These are phyloP conservation scores for Sarocladiaceae sp. DNA, from an alignment of 2,329 filamentous ascomycete genomes.

Conservation along the genomic window DNA sequence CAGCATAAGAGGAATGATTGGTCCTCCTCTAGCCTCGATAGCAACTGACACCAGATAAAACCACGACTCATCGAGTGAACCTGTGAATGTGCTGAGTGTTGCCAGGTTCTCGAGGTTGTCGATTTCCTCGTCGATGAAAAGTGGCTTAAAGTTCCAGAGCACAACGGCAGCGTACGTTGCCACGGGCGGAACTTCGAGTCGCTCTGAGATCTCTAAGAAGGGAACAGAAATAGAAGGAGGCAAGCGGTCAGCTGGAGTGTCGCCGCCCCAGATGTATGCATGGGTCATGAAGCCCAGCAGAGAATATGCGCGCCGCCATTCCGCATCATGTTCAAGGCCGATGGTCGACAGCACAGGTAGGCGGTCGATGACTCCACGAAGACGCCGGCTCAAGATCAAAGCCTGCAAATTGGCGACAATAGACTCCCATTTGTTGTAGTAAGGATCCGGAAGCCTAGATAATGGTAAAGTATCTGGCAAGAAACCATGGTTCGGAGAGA, in stretches of 20 bases:
- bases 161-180: conserved; percentile 90
- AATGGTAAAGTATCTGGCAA: conserved; percentile 78
- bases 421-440: conserved; percentile 94
- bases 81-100: conserved; percentile 86
- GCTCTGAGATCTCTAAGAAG: conserved; percentile 69
- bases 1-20: conserved; percentile 85
- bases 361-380: conserved; percentile 73
- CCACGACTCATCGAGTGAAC: conserved; percentile 95
- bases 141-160: conserved; percentile 94
- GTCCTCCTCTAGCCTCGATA: conserved; percentile 87
- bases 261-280: conserved; percentile 94
- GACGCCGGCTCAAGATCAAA: conserved; percentile 77
- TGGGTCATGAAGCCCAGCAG: conserved; percentile 89
- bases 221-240: conserved; percentile 82
- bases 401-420: conserved; percentile 82
- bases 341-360: conserved; percentile 81
- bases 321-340: conserved; percentile 74
- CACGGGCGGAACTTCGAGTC: conserved; percentile 83
- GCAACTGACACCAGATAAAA: conserved; percentile 95
- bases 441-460: conserved; percentile 75
- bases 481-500: conserved; percentile 78
- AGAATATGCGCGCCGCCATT: conserved; percentile 93
- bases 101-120: conserved; percentile 84
- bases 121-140: conserved; percentile 78
- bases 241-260: conserved; percentile 71